A percentile compares a stretch with the other conserved stretches of the same genome.
Conservation (phyloP, 2,329 filamentous ascomycete genomes). For the Fusarium sp. region DNA sequence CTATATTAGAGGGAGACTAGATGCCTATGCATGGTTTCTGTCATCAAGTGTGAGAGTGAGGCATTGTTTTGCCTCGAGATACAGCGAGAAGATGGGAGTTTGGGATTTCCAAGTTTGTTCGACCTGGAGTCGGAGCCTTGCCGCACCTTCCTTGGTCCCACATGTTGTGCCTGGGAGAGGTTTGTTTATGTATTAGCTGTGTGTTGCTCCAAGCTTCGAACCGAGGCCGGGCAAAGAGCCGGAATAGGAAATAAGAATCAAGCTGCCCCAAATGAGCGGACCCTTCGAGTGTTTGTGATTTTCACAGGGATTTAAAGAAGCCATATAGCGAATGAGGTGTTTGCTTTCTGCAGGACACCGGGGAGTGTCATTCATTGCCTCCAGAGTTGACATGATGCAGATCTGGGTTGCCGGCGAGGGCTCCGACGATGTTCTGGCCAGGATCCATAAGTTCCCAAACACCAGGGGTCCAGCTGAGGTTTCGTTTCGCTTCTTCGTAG, state of each 20-base stretch:
- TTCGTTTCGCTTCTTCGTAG: conserved; percentile 1
- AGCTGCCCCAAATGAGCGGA: conserved; percentile 28
- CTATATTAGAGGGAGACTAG: conserved; percentile 10
- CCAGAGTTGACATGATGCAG: conserved; percentile 7
- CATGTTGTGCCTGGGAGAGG: conserved; percentile 25
- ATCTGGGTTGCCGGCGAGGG: conserved; percentile 10
- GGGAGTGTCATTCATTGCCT: conserved; percentile 2
- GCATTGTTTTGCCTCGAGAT: conserved; percentile 1
- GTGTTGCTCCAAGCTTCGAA: conserved; percentile 29
- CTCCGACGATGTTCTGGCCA: conserved; percentile 6
- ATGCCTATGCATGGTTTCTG: conserved; percentile 10
- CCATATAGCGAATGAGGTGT: conserved; percentile 15
- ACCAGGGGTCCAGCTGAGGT: conserved; percentile 10
- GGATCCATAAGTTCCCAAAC: conserved; percentile 4
- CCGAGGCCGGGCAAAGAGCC: conserved; percentile 12
- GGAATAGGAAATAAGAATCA: conserved; percentile 31
- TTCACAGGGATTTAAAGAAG: conserved; percentile 8
- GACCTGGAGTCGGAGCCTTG: conserved; percentile 3
- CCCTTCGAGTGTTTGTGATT: conserved; percentile 25
- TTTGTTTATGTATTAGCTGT: conserved; percentile 40
- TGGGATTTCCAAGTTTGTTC: background rate
- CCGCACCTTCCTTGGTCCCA: conserved; percentile 25
- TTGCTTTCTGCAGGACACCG: background rate
- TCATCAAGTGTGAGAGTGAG: background rate
- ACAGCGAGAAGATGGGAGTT: background rate